Base-by-base conservation (phyloP, 2,329 filamentous ascomycete species). In the Gliomastix tumulicola region DNA sequence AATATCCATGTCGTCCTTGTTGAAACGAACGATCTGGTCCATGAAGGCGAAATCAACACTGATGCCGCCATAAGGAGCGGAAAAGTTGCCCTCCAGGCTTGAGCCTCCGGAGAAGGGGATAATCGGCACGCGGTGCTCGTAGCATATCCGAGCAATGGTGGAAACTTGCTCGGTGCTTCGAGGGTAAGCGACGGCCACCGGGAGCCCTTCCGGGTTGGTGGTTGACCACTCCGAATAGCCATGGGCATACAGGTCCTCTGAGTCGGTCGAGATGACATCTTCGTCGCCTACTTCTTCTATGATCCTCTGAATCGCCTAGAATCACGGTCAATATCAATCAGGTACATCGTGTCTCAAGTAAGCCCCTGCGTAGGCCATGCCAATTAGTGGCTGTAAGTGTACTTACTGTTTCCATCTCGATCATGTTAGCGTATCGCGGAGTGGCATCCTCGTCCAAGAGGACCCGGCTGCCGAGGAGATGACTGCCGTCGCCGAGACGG, bases 11-110 rank as follows among this genome's bases (percentile, higher is more conserved):
- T 95, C 89, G 5, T 86, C 82, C 47, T 84, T 81, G 56, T 94
- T 84, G 39, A 95, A 69, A 37, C 80, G 69, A 21, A 96, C 48
- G 19, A 95, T 83, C 49, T 80, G 69, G 55, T 94, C 83, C 89
- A 96, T 96, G 51, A 77, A 78, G 2, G 79, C 76, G 56, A 96
- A 96, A 53, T 96, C 89, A 35, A 96, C 84, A 46, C 85, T 90
- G 53, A 96, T 76, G 11, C 89, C 89, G 11, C 88, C 88, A 52
- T 82, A 84, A 0, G 88, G 87, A 12, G 88, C 86, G 1, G 86
- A 85, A 58, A 94, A 94, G 56, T 95, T 92, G 12, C 84, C 89
- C 57, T 96, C 89, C 1, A 96, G 67, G 46, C 84, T 90, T 0
- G 86, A 84, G 12, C 88, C 89, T 4, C 88, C 88, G 1, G 86